phyloP scores from a whole-genome alignment of 192 early-diverging fungal species.

The Tieghemiomyces parasiticus region DNA sequence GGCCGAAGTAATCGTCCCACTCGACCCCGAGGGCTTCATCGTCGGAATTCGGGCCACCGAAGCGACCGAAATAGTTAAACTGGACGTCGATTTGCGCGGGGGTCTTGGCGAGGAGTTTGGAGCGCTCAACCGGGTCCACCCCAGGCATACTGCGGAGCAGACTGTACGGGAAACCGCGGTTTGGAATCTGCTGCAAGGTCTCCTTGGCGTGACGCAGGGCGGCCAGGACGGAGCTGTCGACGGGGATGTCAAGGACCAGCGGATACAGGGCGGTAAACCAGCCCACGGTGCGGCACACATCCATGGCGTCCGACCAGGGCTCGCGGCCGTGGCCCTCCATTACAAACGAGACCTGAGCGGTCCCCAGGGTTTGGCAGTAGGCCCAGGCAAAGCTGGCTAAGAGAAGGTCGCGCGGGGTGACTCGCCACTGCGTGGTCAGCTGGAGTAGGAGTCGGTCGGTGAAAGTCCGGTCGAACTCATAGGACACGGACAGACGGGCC shows the following conservation, averaged over 20 bases:
- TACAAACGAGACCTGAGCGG: background rate
- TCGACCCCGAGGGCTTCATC: background rate
- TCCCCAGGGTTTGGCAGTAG: background rate
- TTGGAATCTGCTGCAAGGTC: background rate
- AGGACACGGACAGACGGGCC: background rate
- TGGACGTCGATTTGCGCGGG: slow-evolving; percentile 1
- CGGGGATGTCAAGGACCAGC: background rate
- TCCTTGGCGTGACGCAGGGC: slow-evolving; percentile 1
- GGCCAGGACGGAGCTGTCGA: background rate
- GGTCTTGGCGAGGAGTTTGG: background rate
- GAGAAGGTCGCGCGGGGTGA: slow-evolving; percentile 4
- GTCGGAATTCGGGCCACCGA: background rate
- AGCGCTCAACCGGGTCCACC: background rate
- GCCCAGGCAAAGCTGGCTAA: background rate
- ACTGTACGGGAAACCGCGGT: slow-evolving; percentile 1
- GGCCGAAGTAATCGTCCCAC: background rate
- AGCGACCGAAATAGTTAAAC: slow-evolving; percentile 9
- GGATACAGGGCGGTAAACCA: slow-evolving; percentile 9
- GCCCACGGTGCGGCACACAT: slow-evolving; percentile 6
- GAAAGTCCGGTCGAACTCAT: background rate
- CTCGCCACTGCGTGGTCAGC: background rate
- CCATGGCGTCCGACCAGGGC: background rate
- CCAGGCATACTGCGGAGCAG: background rate
- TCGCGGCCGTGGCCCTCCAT: slow-evolving; percentile 11
- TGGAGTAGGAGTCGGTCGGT: background rate